Base-by-base conservation (phyloP, 345 rosid species). In the Aquilaria yunnanensis region DNA sequence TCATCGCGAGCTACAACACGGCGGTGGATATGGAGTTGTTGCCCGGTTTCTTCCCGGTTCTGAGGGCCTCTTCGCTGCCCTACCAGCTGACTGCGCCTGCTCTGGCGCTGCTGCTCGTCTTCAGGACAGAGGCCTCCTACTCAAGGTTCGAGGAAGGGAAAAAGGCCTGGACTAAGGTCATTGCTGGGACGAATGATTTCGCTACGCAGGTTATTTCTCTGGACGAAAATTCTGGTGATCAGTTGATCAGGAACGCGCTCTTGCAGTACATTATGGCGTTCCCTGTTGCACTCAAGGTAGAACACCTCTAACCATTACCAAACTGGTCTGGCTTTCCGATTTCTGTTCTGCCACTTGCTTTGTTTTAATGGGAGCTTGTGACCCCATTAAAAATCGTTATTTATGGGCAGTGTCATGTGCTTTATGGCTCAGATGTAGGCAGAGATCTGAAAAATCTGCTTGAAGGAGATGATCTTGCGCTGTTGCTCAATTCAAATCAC, bases 91-190 rank as follows among this genome's bases (percentile, higher is more conserved):
- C 97, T 0, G 97, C 96, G 34, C 87, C 98, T 6, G 97, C 97
- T 46, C 65, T 93, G 75, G 98, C 98, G 47, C 75, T 93, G 76
- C 83, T 93, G 72, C 65, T 93, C 47, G 98, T 90, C 48, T 93
- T 93, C 51, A 75, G 98, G 64, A 93, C 95, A 0, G 98, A 93
- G 81, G 97, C 98, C 29, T 90, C 98, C 12, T 93, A 90, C 75
- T 90, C 98, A 3, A 80, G 98, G 79, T 90, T 70, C 57, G 94
- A 80, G 70, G 83, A 86, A 67, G 98, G 98, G 48, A 82, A 79
- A 58, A 83, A 82, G 59, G 88, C 94, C 14, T 93, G 96, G 98
- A 88, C 81, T 63, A 83, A 86, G 81, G 74, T 93, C 33, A 67
- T 93, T 23, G 78, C 84, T 1, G 87, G 84, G 61, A 70, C 85